A percentile compares a stretch with the other conserved stretches of the same genome.
These are phyloP conservation scores for Yamadazyma blattariae DNA, from an alignment of 1,139 yeast genomes.

Conservation along the genomic window DNA sequence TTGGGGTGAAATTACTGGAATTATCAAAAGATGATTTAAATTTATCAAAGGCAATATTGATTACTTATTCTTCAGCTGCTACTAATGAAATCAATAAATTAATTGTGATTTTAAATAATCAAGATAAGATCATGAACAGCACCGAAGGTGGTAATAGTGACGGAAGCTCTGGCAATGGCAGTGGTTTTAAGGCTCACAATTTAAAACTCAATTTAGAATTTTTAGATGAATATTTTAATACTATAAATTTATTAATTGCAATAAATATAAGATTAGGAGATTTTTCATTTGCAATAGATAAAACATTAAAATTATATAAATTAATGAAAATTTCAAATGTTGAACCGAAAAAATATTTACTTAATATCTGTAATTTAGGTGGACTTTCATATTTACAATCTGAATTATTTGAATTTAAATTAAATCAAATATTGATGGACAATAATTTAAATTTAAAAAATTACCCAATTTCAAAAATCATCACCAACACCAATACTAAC, in stretches of 20 bases:
- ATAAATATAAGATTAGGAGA: constrained; percentile 68
- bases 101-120: neutral
- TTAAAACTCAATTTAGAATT: constrained; percentile 40
- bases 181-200: too few species aligned
- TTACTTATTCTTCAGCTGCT: constrained; percentile 65
- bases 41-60: constrained; percentile 55
- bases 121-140: neutral
- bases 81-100: constrained; percentile 43
- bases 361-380: constrained; percentile 71
- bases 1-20: constrained; percentile 65
- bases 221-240: constrained; percentile 70
- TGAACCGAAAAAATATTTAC: constrained; percentile 60
- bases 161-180: too few species aligned
- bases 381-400: constrained; percentile 70
- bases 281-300: constrained; percentile 56
- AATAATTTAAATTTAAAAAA: constrained; percentile 18
- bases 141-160: too few species aligned
- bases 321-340: constrained; percentile 74
- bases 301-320: constrained; percentile 65
- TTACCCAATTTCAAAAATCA: neutral
- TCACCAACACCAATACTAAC: too few species aligned
- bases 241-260: constrained; percentile 69
- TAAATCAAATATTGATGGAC: constrained; percentile 29
- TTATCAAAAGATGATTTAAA: constrained; percentile 49
- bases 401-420: constrained; percentile 54